phyloP scores from a whole-genome alignment of 805 yeast species.

The Wickerhamomyces alni region DNA sequence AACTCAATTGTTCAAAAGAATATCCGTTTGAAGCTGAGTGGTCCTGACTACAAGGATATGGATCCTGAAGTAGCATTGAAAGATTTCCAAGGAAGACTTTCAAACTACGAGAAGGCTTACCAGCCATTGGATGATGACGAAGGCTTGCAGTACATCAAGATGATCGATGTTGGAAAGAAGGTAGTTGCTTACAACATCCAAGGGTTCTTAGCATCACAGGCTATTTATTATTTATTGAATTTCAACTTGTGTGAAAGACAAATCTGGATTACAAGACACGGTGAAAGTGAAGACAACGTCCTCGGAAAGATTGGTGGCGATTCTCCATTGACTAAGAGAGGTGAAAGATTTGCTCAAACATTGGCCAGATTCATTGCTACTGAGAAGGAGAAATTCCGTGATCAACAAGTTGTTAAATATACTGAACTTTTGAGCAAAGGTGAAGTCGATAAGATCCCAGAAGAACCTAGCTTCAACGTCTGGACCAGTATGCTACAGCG shows the following conservation, averaged over 20 bases:
- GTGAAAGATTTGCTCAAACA: constrained; percentile 66
- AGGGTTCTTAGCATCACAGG: constrained; percentile 86
- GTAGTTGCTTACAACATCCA: constrained; percentile 88
- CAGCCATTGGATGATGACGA: constrained; percentile 83
- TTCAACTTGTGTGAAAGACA: constrained; percentile 87
- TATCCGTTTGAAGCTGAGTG: constrained; percentile 77
- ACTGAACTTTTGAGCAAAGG: constrained; percentile 28
- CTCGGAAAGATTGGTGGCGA: constrained; percentile 90
- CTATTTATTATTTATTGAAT: constrained; percentile 81
- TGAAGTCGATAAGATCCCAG: constrained; percentile 35
- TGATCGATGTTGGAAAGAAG: constrained; percentile 94
- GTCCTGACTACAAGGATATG: constrained; percentile 89
- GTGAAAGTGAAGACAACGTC: constrained; percentile 84
- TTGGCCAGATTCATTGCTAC: constrained; percentile 66
- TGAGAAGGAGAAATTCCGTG: constrained; percentile 65
- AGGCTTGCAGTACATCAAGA: constrained; percentile 77
- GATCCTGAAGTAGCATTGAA: constrained; percentile 71
- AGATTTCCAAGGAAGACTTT: constrained; percentile 77
- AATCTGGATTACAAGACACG: constrained; percentile 93
- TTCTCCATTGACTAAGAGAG: constrained; percentile 73
- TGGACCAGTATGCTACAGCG: constrained; percentile 89
- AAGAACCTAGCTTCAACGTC: constrained; percentile 76
- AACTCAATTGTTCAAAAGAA: constrained; percentile 74
- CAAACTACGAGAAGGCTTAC: constrained; percentile 83
- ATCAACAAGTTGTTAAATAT: constrained; percentile 50